These are phyloP conservation scores for Talaromyces trachyspermus DNA, from an alignment of 495 filamentous ascomycete genomes.

Conservation along the genomic window DNA sequence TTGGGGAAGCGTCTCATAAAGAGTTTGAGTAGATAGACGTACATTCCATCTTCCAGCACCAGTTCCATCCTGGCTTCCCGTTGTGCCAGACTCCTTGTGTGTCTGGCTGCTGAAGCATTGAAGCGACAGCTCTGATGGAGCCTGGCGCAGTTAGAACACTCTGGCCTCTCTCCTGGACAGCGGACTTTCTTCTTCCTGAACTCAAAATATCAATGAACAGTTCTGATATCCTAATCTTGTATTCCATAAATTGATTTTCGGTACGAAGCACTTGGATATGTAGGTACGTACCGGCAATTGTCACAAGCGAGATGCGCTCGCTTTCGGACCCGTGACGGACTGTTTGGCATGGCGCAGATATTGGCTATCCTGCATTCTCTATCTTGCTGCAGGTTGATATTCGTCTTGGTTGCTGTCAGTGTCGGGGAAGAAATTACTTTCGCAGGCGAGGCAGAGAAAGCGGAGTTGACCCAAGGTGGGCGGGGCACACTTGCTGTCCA, in stretches of 20 bases:
- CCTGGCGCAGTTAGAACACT: conserved; percentile 38
- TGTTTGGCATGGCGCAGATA: conserved; percentile 5
- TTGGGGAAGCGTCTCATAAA: too few species aligned
- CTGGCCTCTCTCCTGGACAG: conserved; percentile 39
- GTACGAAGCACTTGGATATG: neutral
- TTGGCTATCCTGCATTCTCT: too few species aligned
- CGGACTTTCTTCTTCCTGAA: conserved; percentile 45
- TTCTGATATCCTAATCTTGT: too few species aligned
- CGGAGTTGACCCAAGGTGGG: too few species aligned
- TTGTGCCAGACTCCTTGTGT: conserved; percentile 32
- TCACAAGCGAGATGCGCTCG: conserved; percentile 2
- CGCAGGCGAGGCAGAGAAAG: too few species aligned
- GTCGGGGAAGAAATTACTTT: too few species aligned
- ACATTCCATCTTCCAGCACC: conserved; percentile 18
- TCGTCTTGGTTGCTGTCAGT: too few species aligned
- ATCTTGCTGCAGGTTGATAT: too few species aligned
- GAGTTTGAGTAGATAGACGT: neutral
- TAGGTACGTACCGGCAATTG: conserved; percentile 2
- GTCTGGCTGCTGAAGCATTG: conserved; percentile 6
- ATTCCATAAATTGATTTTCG: neutral
- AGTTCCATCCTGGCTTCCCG: conserved; percentile 43
- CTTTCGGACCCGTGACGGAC: neutral
- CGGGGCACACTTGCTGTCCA: too few species aligned
- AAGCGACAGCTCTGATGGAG: conserved; percentile 39
- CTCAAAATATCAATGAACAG: too few species aligned